Base-by-base conservation (phyloP, 257 asterid genomes). In the Solanum infundibuliforme region DNA sequence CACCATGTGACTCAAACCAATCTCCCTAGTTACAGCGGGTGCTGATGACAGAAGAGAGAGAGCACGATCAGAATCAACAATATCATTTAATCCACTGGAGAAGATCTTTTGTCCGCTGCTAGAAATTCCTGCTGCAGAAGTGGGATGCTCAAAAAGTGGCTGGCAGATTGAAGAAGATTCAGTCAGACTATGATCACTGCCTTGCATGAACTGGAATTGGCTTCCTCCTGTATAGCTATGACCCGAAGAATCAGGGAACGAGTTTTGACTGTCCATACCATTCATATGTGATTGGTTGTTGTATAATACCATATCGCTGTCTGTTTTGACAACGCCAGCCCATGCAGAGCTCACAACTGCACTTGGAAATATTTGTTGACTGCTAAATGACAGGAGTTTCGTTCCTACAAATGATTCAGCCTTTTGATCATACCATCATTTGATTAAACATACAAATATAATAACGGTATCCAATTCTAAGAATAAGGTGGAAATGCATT, bases 31-130 rank as follows among this genome's bases (percentile, higher is more conserved):
- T 86, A 87, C 88, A 87, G 94, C 69, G 52, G 94, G 90, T 27
- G 92, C 91, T 62, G 98, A 92, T 96, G 99, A 96, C 99, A 96
- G 99, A 96, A 96, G 99, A 96, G 99, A 95, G 99, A 95, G 98
- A 95, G 98, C 99, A 95, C 95, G 92, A 91, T 91, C 93, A 20
- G 94, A 90, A 86, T 89, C 93, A 82, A 90, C 91, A 58, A 91
- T 91, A 84, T 91, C 93, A 82, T 87, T 93, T 43, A 91, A 88
- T 36, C 95, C 95, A 65, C 88, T 89, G 3, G 88, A 77, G 83
- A 89, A 89, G 25, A 89, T 85, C 88, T 88, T 91, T 81, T 88
- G 92, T 83, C 90, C 66, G 41, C 88, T 87, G 91, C 52, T 86
- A 77, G 27, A 32, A 36, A 66, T 79, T 87, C 85, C 88, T 31